Conservation (phyloP, 2,329 filamentous ascomycete genomes). For the Diaporthe caulivora region DNA sequence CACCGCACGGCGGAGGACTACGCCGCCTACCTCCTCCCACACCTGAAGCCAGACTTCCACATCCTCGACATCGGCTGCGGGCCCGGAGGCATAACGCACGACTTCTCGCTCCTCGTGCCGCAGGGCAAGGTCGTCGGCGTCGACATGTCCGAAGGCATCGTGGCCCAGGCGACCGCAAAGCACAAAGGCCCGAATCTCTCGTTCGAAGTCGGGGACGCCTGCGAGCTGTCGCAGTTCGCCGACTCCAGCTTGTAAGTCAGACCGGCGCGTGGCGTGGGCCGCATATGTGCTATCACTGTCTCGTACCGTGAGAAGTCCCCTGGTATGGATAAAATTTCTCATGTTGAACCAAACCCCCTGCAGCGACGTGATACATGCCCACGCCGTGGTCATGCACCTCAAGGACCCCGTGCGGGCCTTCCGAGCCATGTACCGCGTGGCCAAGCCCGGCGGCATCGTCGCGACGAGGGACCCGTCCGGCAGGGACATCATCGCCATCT, state of each 20-base stretch:
- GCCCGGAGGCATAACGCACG: slow-evolving; percentile 58
- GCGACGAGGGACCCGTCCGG: slow-evolving; percentile 2
- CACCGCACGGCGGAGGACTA: slow-evolving; percentile 56
- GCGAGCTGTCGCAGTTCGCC: slow-evolving; percentile 49
- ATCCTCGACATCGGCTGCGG: slow-evolving; percentile 61
- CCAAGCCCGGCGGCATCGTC: slow-evolving; percentile 5
- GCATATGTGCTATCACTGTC: too few species aligned
- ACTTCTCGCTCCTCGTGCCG: slow-evolving; percentile 53
- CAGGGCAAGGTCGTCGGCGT: slow-evolving; percentile 52
- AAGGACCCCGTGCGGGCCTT: slow-evolving; percentile 62
- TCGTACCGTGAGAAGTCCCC: too few species aligned
- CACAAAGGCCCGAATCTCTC: slow-evolving; percentile 46
- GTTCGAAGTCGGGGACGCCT: slow-evolving; percentile 49
- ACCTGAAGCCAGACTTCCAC: slow-evolving; percentile 49
- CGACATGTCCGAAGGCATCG: slow-evolving; percentile 48
- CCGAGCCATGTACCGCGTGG: slow-evolving; percentile 65
- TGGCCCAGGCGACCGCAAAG: slow-evolving; percentile 39
- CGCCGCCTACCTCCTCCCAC: slow-evolving; percentile 55
- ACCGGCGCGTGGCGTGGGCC: too few species aligned
- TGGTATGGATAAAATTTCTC: too few species aligned
- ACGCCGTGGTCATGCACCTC: slow-evolving; percentile 70
- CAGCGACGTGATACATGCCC: slow-evolving; percentile 67
- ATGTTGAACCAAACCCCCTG: too few species aligned
- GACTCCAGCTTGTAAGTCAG: slow-evolving; percentile 58
- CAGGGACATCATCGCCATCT: neutral